Evolutionary conservation across 768 basidiomycete genomes (phyloP), one percentile per base, ranked within the genome.

Genomic region (Mycena indigotica): DNA sequence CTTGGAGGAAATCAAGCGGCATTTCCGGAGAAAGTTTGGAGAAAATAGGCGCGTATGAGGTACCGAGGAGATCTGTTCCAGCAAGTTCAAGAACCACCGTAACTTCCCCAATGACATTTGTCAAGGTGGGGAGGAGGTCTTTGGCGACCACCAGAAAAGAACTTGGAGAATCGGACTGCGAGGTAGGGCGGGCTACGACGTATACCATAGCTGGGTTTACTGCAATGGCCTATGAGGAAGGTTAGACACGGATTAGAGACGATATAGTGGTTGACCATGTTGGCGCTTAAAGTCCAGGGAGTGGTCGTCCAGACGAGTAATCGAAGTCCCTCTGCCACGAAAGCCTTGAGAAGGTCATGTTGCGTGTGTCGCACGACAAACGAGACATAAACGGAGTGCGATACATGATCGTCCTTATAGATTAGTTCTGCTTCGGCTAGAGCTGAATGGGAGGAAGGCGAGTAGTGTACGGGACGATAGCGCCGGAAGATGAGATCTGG

Each of bases 231-330:
- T 96, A 57, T 23, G 57, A 15, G 19, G 58, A 12, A 39, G 30
- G 60, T 62, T 46, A 63, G 48, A 24, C 6, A 53, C 50, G 44
- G 28, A 19, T 24, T n/a, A 28, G 39, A 8, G 28, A 40, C 41
- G 40, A 35, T 35, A 57, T 16, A 5, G n/a, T 24, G 19, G 41
- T 81, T 39, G 63, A 94, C 95, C 90, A 95, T 93, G 67, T 99
- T 98, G 1, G 93, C 92, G 4, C 91, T 93, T 46, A 98, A 74
- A 3, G 93, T 98, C 96, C 96, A 99, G 1, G 96, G 92, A 0
- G 96, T 98, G 3, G 96, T 98, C 2, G 96, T 98, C 96, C 96
- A 99, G 3, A 96, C 89, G 17, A 94, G 75, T 10, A 97, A 65
- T 26, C 80, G 78, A 13, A 23, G 21, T 5, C 23, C 8, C 3